Conservation (phyloP, 306 rosid species). For the Trichosanthes cucumerina region DNA sequence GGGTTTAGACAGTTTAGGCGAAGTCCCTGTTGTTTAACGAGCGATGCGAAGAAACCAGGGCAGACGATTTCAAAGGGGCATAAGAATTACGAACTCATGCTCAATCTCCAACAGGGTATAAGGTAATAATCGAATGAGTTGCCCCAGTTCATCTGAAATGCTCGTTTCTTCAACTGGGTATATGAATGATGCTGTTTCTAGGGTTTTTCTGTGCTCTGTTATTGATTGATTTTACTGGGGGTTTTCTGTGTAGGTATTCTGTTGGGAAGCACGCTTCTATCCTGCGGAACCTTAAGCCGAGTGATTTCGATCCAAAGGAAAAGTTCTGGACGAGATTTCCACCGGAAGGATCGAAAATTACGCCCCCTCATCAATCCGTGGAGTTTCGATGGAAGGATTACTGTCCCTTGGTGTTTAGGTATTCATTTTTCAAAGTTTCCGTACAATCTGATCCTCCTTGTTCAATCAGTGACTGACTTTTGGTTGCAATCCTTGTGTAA, state of each 20-base stretch:
- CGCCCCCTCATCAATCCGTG: slow-evolving; percentile 83
- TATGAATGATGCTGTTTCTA: not conserved
- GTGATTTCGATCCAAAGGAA: slow-evolving; percentile 80
- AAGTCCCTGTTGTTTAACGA: slow-evolving; percentile 34
- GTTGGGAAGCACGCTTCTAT: slow-evolving; percentile 83
- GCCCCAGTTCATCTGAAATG: slow-evolving; percentile 1
- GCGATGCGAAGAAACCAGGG: slow-evolving; percentile 79
- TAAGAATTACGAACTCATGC: slow-evolving; percentile 87
- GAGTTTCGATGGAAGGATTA: slow-evolving; percentile 98
- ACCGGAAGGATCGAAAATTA: slow-evolving; percentile 67
- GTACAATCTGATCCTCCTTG: not conserved
- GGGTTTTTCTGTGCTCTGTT: not conserved
- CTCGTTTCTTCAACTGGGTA: not conserved
- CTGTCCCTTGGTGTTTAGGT: slow-evolving; percentile 97
- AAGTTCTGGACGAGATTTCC: slow-evolving; percentile 99
- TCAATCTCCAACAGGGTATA: slow-evolving; percentile 83
- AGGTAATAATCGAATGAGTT: slow-evolving; percentile 33
- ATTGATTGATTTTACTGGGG: not conserved
- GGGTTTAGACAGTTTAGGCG: slow-evolving; percentile 33
- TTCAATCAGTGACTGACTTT: not conserved
- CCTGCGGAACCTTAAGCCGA: slow-evolving; percentile 30
- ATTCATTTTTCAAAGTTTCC: slow-evolving; percentile 3
- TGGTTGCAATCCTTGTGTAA: not conserved
- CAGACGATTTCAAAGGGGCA: slow-evolving; percentile 75
- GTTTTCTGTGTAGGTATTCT: slow-evolving; percentile 48